Evolutionary conservation across 2,329 filamentous ascomycete genomes (phyloP), one percentile per base, ranked within the genome.

Genomic region (Colletotrichum sp.): DNA sequence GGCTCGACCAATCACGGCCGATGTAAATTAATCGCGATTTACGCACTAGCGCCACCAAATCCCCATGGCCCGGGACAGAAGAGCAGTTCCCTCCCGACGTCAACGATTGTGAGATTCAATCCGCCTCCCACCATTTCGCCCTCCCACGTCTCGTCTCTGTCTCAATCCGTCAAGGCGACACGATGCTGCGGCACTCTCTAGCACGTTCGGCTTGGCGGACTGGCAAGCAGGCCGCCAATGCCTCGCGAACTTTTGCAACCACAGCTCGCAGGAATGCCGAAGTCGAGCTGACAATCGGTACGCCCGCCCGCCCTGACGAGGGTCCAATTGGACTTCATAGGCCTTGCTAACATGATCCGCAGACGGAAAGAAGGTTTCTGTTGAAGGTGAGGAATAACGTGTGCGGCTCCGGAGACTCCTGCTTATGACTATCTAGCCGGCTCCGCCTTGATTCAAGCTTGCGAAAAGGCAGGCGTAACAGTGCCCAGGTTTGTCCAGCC

Each of bases 311-410:
- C 34, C 34, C 26, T 43, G 28, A 24, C 18, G 18, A 26, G 10
- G 16, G 32, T 78, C 78, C 84, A 80, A 83, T 84, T 84, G 83
- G 77, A 65, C 32, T 71, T 18, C 36, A 55, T 59, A 63, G 76
- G 55, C 34, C 48, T 76, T 77, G 81, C 84, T 87, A 81, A 87
- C 82, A 59, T 69, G 69, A 61, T 73, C 61, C 79, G 59, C 83
- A 96, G 96, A 99, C 92, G 97, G 96, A 84, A 98, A 98, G 90
- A 98, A 98, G 88, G 94, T 99, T 72, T 98, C 96, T 78, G 96
- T 99, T 85, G 96, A 98, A 94, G 95, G 96, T 98, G 82, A 55
- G 71, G 74, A 48, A 74, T 67, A 69, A 59, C 62, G 73, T 81
- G 71, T 76, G 56, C 64, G 73, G 71, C 69, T 76, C 66, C 34